Percentiles rank a stretch among this genome's conserved stretches.
Conservation (phyloP, 345 rosid species). For the Eucalyptus melliodora region DNA sequence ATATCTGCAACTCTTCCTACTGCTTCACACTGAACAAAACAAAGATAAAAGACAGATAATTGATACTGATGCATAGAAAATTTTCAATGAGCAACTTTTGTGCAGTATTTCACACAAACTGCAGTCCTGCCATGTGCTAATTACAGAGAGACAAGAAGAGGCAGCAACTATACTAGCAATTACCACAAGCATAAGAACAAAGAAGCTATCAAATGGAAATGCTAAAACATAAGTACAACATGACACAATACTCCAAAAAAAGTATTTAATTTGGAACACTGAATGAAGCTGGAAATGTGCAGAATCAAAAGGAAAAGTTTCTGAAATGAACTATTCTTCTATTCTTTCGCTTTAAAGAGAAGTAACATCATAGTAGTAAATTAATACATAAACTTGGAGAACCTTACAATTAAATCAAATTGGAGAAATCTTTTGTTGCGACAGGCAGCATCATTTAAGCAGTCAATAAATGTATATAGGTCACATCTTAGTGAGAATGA, state of each 20-base stretch:
- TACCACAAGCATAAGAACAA: background rate
- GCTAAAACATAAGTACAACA: background rate
- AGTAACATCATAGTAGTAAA: background rate
- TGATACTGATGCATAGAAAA: background rate
- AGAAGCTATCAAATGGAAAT: background rate
- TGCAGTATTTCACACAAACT: background rate
- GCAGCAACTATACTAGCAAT: background rate
- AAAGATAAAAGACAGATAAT: background rate
- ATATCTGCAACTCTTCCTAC: slow-evolving; percentile 89
- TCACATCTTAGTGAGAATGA: background rate
- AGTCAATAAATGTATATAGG: background rate
- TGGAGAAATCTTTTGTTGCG: background rate
- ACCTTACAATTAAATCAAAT: background rate
- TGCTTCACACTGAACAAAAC: slow-evolving; percentile 52
- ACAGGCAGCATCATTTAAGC: background rate
- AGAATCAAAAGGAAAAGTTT: background rate
- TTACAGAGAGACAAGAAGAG: background rate
- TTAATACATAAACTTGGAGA: background rate
- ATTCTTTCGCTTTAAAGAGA: background rate
- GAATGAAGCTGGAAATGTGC: background rate
- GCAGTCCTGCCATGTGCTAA: background rate
- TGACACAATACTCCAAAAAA: background rate
- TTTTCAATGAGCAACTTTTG: background rate
- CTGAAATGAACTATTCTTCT: background rate
- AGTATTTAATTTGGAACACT: background rate